Percentiles rank a stretch among this genome's conserved stretches.
Conservation (phyloP, 2,329 filamentous ascomycete genomes). For the Cladosporium sp. region DNA sequence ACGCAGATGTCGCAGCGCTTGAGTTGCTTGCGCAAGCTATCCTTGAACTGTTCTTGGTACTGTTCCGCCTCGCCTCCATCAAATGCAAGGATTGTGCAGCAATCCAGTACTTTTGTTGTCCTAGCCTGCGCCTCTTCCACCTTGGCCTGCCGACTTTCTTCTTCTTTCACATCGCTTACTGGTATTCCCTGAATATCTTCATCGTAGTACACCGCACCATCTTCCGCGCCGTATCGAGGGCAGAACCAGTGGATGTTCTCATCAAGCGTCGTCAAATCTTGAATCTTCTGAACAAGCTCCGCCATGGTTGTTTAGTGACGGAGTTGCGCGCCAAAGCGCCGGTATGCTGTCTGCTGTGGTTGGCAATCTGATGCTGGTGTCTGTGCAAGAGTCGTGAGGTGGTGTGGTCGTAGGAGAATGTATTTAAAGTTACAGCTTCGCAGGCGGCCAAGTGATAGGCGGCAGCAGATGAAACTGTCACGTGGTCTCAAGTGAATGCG, state of each 20-base stretch:
- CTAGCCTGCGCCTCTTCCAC: slow-evolving; percentile 37
- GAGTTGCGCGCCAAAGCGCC: background rate
- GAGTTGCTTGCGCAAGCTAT: slow-evolving; percentile 39
- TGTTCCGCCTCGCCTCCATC: slow-evolving; percentile 44
- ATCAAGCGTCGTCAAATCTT: slow-evolving; percentile 26
- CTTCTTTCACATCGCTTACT: slow-evolving; percentile 23
- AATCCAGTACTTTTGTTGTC: slow-evolving; percentile 39
- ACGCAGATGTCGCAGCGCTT: slow-evolving; percentile 48
- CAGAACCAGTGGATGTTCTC: slow-evolving; percentile 46
- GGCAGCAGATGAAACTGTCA: background rate
- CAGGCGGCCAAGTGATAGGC: background rate
- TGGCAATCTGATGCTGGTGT: background rate
- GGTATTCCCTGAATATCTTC: slow-evolving; percentile 37
- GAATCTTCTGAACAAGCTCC: slow-evolving; percentile 19
- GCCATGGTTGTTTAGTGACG: background rate
- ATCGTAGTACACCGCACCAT: slow-evolving; percentile 37
- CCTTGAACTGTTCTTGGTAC: slow-evolving; percentile 39
- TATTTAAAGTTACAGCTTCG: background rate
- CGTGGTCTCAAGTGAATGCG: background rate
- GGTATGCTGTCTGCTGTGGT: background rate
- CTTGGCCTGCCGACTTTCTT: slow-evolving; percentile 24
- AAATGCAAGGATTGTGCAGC: slow-evolving; percentile 44
- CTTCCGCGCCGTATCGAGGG: slow-evolving; percentile 37
- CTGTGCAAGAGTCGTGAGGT: background rate
- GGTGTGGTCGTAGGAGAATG: background rate